Evolutionary conservation across 306 rosid genomes (phyloP).

Genomic region (Rubus parviflorus): DNA sequence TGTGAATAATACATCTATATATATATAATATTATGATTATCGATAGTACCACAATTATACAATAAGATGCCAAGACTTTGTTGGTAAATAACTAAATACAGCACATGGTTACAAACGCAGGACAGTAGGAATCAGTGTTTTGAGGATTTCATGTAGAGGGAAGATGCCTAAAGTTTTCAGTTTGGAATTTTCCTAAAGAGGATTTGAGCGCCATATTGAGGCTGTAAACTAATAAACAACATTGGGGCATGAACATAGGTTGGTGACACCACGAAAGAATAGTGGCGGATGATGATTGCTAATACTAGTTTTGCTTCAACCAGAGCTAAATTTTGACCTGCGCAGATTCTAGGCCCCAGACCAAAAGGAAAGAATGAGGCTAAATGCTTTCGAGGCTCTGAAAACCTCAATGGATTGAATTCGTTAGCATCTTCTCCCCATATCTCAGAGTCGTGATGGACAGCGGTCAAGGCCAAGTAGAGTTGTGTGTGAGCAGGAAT

Average conservation of each 20-base stretch:
- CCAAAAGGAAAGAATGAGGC: slow-evolving; percentile 64
- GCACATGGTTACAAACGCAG: not conserved
- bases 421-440: slow-evolving; percentile 75
- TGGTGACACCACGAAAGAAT: slow-evolving; percentile 45
- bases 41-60: not conserved
- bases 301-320: slow-evolving; percentile 52
- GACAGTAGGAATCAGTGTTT: not conserved
- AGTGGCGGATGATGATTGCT: slow-evolving; percentile 46
- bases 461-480: slow-evolving; percentile 46
- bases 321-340: slow-evolving; percentile 64
- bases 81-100: not conserved
- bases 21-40: too few species aligned
- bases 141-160: not conserved
- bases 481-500: slow-evolving; percentile 63
- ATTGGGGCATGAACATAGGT: slow-evolving; percentile 51
- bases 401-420: slow-evolving; percentile 64
- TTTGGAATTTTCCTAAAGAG: slow-evolving; percentile 31
- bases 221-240: slow-evolving; percentile 35
- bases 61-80: not conserved
- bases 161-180: not conserved
- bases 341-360: slow-evolving; percentile 57
- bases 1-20: too few species aligned
- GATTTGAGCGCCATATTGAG: slow-evolving; percentile 59
- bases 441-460: slow-evolving; percentile 55
- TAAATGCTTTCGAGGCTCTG: slow-evolving; percentile 55